phyloP scores from a whole-genome alignment of 352 stramenopile species.

The Globisporangium yorkense region DNA sequence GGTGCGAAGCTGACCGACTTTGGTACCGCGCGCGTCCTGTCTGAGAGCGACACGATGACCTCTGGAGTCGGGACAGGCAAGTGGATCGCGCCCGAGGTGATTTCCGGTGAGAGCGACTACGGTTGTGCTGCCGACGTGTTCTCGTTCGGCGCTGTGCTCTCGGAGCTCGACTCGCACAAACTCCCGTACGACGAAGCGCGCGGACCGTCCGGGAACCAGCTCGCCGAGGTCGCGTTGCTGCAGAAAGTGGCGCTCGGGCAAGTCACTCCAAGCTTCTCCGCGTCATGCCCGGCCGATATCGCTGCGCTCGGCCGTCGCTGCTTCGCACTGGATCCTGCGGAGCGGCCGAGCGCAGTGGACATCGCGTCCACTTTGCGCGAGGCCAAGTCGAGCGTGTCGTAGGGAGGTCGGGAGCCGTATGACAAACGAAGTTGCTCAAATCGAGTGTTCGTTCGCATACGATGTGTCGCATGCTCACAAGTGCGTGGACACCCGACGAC shows the following conservation, averaged over 20 bases:
- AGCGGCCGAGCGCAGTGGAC: slow-evolving; percentile 33
- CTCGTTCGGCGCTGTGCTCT: slow-evolving; percentile 48
- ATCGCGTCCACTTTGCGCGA: slow-evolving; percentile 36
- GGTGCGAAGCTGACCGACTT: slow-evolving; percentile 60
- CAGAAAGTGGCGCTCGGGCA: slow-evolving; percentile 28
- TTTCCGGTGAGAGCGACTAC: slow-evolving; percentile 38
- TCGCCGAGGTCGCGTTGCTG: slow-evolving; percentile 42
- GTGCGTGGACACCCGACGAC: too few relatives aligned
- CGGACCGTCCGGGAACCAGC: slow-evolving; percentile 19
- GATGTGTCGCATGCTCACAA: too few relatives aligned
- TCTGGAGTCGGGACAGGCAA: slow-evolving; percentile 33
- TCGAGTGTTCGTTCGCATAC: too few relatives aligned
- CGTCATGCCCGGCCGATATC: slow-evolving; percentile 30
- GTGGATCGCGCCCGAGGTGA: slow-evolving; percentile 57
- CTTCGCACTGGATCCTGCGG: slow-evolving; percentile 12
- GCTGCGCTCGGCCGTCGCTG: slow-evolving; percentile 21
- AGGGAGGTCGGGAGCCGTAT: background rate
- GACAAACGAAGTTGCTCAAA: too few relatives aligned
- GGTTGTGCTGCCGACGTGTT: slow-evolving; percentile 48
- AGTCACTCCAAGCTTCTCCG: slow-evolving; percentile 25
- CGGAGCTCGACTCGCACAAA: slow-evolving; percentile 47
- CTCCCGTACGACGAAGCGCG: slow-evolving; percentile 42
- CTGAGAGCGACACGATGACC: slow-evolving; percentile 44
- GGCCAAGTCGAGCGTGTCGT: slow-evolving; percentile 13
- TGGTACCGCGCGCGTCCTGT: slow-evolving; percentile 37